phyloP scores from a whole-genome alignment of 805 yeast genomes.

The Candida silvicultrix region DNA sequence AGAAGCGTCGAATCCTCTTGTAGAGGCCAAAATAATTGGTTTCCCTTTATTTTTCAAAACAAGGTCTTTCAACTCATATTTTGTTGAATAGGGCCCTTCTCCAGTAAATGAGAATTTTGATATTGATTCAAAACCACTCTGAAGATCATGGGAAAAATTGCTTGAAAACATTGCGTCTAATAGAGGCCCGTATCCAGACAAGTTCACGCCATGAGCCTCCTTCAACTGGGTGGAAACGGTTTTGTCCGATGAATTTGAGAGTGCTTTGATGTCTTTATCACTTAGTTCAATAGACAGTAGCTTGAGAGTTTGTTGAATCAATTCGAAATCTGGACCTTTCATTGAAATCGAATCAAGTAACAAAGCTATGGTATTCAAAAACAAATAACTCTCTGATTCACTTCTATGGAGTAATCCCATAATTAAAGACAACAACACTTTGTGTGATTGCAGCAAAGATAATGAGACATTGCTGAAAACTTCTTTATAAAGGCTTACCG shows the following conservation, averaged over 20 bases:
- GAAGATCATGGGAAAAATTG: not conserved
- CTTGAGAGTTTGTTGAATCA: not conserved
- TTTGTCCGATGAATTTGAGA: not conserved
- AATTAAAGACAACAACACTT: not conserved
- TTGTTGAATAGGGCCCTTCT: conserved; percentile 26
- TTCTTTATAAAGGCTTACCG: not conserved
- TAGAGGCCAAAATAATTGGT: conserved; percentile 50
- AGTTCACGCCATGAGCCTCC: not conserved
- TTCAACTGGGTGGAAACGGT: not conserved
- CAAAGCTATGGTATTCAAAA: not conserved
- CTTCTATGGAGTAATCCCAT: not conserved
- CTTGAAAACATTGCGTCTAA: not conserved
- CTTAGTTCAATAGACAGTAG: not conserved
- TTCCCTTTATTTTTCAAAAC: conserved; percentile 12
- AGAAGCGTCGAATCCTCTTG: conserved; percentile 64
- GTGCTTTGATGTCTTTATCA: not conserved
- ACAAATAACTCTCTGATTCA: not conserved
- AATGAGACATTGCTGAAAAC: not conserved
- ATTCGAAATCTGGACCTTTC: not conserved
- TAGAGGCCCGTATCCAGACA: not conserved
- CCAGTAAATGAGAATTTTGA: conserved; percentile 22
- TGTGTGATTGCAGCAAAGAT: not conserved
- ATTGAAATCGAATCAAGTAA: not conserved
- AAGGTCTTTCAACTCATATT: conserved; percentile 27
- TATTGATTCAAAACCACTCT: conserved; percentile 5